Base-by-base conservation (phyloP, 805 yeast genomes). In the Nakazawaea sp. region DNA sequence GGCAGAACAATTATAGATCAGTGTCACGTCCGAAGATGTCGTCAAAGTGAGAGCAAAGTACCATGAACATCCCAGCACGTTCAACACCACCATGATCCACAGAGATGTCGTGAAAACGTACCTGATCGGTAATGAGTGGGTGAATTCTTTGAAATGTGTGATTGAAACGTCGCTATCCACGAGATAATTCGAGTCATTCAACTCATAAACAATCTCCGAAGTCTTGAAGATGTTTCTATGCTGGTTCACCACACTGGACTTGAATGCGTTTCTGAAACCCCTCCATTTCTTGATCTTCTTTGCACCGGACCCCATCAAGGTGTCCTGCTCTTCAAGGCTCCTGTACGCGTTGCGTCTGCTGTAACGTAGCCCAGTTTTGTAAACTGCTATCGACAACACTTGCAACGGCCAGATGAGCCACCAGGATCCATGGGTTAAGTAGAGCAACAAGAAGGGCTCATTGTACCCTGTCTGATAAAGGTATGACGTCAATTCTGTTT, bases 1-100 rank as follows among this genome's bases (percentile, higher is more conserved):
- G 0, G 95, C 94, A 12, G 90, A 80, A 53, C 92, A 85, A 61
- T 87, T 86, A 61, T 86, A 87, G 43, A 86, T 86, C 3, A 96
- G 96, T 2, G 95, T 87, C 26, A 87, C 81, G 50, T 87, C 95
- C 3, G 86, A 69, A 0, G 94, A 86, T 20, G 88, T 81, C 1
- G 95, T 78, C 51, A 83, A 59, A 21, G 78, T 68, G 77, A 87
- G 84, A 9, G 95, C 82, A 13, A 83, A 70, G 53, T 85, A 87
- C 96, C 96, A 86, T 2, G 95, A 75, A 15, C 73, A 64, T 1
- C 94, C 95, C 0, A 95, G 95, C 2, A 75, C 43, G 15, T 83
- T 83, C 43, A 86, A 62, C 5, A 86, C 70, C 7, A 72, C 21
- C 3, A 82, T 68, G 21, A 82, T 60, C 3, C 69, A 34, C 3